These are phyloP conservation scores for Lecanicillium sp. DNA, from an alignment of 2,329 filamentous ascomycete genomes.

Conservation along the genomic window DNA sequence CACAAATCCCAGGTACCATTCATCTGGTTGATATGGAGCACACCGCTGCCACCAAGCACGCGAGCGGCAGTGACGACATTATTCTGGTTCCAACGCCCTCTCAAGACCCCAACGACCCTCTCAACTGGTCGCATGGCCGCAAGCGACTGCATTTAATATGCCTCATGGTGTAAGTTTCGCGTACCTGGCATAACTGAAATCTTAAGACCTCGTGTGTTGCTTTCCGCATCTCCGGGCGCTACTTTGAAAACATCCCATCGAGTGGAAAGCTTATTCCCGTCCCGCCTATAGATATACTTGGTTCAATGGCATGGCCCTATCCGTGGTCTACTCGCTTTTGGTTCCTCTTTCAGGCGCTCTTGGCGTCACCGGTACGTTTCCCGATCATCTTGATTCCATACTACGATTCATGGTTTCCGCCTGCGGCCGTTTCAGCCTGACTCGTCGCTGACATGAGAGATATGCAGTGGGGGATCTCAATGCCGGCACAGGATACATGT, in stretches of 20 bases:
- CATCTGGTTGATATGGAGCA: constrained; percentile 35
- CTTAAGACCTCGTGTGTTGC: too few relatives aligned
- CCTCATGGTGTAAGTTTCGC: constrained; percentile 24
- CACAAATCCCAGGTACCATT: constrained; percentile 33
- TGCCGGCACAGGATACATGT: constrained; percentile 36
- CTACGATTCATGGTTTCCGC: not conserved
- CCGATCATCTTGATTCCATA: not conserved
- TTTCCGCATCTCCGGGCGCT: too few relatives aligned
- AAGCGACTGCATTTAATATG: constrained; percentile 24
- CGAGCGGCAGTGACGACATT: constrained; percentile 32
- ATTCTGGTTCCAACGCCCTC: constrained; percentile 46
- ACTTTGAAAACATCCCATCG: too few relatives aligned
- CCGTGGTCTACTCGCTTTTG: constrained; percentile 34
- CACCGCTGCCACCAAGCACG: constrained; percentile 27
- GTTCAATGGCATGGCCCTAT: constrained; percentile 34
- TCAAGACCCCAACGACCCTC: constrained; percentile 44
- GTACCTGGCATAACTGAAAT: too few relatives aligned
- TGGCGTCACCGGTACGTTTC: constrained; percentile 20
- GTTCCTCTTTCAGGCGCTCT: constrained; percentile 30
- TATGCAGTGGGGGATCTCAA: constrained; percentile 27
- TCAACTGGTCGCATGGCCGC: constrained; percentile 39
- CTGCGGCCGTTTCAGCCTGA: not conserved
- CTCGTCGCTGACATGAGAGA: not conserved
- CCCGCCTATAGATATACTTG: constrained; percentile 27
- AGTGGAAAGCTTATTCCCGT: not conserved